Percentiles rank a stretch among this genome's conserved stretches.
Conservation (phyloP, 768 basidiomycete genomes). For the Tulasnella sp. region DNA sequence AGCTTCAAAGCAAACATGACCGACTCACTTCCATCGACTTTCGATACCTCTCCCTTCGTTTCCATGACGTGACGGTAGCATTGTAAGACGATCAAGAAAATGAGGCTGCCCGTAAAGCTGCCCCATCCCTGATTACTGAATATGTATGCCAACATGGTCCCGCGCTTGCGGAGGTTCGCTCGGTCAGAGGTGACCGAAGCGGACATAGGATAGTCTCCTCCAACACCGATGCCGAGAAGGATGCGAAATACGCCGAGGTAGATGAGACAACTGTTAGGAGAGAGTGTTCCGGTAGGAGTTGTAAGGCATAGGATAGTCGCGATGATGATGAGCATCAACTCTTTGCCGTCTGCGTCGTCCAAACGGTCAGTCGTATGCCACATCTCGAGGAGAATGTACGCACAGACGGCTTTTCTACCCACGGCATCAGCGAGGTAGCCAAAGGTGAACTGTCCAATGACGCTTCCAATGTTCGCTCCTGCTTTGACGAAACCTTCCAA, state of each 20-base stretch:
- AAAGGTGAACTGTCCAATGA: conserved; percentile 34
- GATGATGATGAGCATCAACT: conserved; percentile 68
- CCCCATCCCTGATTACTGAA: conserved; percentile 71
- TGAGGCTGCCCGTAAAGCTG: conserved; percentile 48
- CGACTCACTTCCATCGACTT: conserved; percentile 57
- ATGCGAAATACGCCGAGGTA: conserved; percentile 59
- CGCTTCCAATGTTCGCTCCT: conserved; percentile 49
- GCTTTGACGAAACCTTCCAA: conserved; percentile 56
- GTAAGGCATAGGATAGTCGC: conserved; percentile 62
- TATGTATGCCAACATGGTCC: conserved; percentile 64
- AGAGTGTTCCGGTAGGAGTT: conserved; percentile 43
- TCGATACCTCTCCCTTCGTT: conserved; percentile 41
- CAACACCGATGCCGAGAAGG: conserved; percentile 64
- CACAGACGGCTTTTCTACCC: conserved; percentile 53
- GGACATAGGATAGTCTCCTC: conserved; percentile 72
- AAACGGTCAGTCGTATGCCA: not conserved
- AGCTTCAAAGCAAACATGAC: not conserved
- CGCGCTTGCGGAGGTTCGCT: conserved; percentile 34
- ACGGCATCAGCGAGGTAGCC: conserved; percentile 52
- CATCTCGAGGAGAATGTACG: not conserved
- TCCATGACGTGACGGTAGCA: conserved; percentile 56
- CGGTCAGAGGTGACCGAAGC: conserved; percentile 35
- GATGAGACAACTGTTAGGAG: conserved; percentile 41
- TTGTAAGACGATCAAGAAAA: conserved; percentile 50
- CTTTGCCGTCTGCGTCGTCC: conserved; percentile 49